Percentiles rank a stretch among this genome's conserved stretches.
Evolutionary conservation across 352 stramenopile species (phyloP).

Genomic region (Pythium rhizo-oryzae): DNA sequence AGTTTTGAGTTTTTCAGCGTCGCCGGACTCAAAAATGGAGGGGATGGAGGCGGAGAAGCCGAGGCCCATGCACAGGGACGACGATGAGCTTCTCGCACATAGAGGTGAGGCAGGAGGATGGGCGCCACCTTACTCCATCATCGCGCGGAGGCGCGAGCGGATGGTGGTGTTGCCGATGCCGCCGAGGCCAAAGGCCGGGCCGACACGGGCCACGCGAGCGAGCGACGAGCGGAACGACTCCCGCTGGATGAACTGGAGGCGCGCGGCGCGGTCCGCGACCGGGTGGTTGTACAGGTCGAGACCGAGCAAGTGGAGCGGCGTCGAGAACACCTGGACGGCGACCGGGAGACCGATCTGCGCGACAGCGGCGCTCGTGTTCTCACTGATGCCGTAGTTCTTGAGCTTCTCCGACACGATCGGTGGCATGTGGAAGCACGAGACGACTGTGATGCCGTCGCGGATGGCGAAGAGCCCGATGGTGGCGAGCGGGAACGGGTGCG

Average conservation of each 20-base stretch:
- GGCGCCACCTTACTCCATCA: conserved; percentile 17
- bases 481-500: conserved; percentile 42
- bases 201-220: conserved; percentile 54
- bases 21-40: background rate
- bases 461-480: conserved; percentile 58
- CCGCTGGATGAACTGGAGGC: conserved; percentile 46
- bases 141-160: conserved; percentile 24
- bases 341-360: conserved; percentile 54
- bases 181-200: conserved; percentile 67
- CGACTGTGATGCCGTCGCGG: conserved; percentile 55
- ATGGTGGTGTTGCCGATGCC: conserved; percentile 56
- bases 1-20: conserved; percentile 6
- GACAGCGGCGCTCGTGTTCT: conserved; percentile 33
- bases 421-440: conserved; percentile 60
- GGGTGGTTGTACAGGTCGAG: conserved; percentile 70
- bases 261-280: conserved; percentile 12
- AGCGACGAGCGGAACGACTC: conserved; percentile 51
- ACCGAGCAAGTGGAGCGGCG: conserved; percentile 59
- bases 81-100: conserved; percentile 3
- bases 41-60: background rate
- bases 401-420: conserved; percentile 37
- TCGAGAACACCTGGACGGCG: conserved; percentile 59
- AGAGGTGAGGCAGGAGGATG: background rate
- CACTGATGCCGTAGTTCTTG: conserved; percentile 33
- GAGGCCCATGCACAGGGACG: conserved; percentile 21